A percentile compares a stretch with the other conserved stretches of the same genome.
Conservation (phyloP, 805 yeast genomes). For the Suhomyces sp. region DNA sequence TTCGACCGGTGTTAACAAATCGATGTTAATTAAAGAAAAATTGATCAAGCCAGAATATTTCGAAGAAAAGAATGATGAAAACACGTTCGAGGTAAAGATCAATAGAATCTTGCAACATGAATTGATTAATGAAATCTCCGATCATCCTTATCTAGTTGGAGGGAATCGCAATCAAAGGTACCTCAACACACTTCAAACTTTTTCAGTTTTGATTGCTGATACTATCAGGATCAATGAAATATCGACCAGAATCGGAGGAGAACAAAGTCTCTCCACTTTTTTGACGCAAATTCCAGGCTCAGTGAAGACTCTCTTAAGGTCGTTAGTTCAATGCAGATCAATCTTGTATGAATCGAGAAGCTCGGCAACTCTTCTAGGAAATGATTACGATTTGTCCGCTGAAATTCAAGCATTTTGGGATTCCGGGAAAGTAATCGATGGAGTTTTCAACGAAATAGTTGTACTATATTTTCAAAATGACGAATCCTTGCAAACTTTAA, state of each 20-base stretch:
- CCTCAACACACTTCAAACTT: constrained; percentile 16
- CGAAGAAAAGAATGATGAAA: not conserved
- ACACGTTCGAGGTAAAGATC: not conserved
- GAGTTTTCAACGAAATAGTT: constrained; percentile 40
- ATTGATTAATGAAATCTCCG: too few relatives aligned
- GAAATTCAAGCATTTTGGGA: constrained; percentile 28
- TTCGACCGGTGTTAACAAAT: constrained; percentile 1
- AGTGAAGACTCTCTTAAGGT: constrained; percentile 33
- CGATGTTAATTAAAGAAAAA: too few relatives aligned
- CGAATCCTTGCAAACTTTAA: constrained; percentile 40
- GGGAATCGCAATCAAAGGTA: constrained; percentile 11
- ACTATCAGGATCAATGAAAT: constrained; percentile 61
- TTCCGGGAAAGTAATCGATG: constrained; percentile 22
- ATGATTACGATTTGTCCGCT: constrained; percentile 8
- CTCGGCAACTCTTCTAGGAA: constrained; percentile 9
- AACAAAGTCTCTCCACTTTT: constrained; percentile 21
- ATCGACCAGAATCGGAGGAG: constrained; percentile 50
- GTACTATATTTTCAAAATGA: constrained; percentile 44
- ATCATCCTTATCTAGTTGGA: constrained; percentile 5
- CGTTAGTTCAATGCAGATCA: constrained; percentile 42
- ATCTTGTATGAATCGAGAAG: constrained; percentile 8
- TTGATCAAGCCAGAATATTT: not conserved
- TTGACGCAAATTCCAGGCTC: constrained; percentile 27
- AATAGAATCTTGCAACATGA: not conserved
- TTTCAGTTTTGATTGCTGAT: constrained; percentile 39